Evolutionary conservation across 1,284 basidiomycete genomes (phyloP).

Genomic region (Ceratobasidium sp.): DNA sequence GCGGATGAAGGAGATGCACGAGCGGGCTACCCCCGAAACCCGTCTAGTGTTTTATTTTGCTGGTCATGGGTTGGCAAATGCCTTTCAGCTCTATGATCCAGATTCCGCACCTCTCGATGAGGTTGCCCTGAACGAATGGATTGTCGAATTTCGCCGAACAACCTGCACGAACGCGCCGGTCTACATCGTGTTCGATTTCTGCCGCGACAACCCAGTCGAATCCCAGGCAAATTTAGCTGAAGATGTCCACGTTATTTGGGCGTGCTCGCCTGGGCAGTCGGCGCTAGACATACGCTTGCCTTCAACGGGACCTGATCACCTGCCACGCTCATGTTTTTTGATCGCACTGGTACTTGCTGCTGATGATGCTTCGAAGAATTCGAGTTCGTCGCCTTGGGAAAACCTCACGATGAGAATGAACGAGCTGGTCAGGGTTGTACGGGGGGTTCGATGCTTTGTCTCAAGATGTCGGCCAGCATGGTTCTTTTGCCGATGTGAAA

Average conservation of each 20-base stretch:
- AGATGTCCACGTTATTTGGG: background rate
- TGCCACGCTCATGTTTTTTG: background rate
- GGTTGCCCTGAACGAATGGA: background rate
- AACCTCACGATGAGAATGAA: background rate
- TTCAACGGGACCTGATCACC: background rate
- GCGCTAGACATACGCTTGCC: background rate
- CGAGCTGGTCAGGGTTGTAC: background rate
- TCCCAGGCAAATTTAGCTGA: background rate
- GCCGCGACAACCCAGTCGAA: background rate
- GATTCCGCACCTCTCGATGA: background rate
- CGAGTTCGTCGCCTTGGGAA: background rate
- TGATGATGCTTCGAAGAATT: background rate
- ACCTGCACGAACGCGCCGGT: background rate
- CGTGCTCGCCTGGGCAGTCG: slow-evolving; percentile 3
- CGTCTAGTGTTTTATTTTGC: background rate
- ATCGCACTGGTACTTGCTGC: background rate
- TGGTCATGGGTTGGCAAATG: background rate
- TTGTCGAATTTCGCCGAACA: background rate
- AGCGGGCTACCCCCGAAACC: too few species aligned
- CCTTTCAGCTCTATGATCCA: background rate
- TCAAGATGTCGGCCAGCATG: background rate
- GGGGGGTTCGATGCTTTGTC: background rate
- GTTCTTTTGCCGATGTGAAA: background rate
- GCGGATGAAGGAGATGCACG: too few species aligned
- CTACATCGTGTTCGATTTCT: slow-evolving; percentile 9